Evolutionary conservation across 768 basidiomycete species (phyloP).

Genomic region (Chalciporus pseudorubinellus): DNA sequence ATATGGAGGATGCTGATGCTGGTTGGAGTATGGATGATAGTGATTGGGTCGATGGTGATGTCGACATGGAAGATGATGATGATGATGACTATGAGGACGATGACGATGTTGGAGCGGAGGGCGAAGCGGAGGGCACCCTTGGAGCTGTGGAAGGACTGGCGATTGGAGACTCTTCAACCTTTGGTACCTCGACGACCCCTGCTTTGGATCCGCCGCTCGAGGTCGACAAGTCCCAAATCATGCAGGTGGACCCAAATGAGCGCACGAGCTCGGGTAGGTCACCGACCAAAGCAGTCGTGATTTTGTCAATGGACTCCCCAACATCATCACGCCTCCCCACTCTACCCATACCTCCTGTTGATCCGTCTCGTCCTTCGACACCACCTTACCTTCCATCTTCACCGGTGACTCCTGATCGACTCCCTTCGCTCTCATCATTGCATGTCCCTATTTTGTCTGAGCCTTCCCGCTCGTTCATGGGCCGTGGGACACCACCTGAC

Average conservation of each 20-base stretch:
- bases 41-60: conserved; percentile 26
- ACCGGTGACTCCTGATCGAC: conserved; percentile 3
- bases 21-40: conserved; percentile 22
- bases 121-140: conserved; percentile 7
- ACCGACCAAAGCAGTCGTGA: not conserved
- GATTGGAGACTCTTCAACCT: conserved; percentile 3
- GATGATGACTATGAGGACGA: conserved; percentile 32
- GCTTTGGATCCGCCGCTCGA: not conserved
- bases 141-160: conserved; percentile 15
- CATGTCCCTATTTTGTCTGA: conserved; percentile 33
- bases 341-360: not conserved
- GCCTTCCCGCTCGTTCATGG: conserved; percentile 34
- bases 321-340: not conserved
- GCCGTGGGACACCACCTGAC: conserved; percentile 33
- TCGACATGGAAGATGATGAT: conserved; percentile 33
- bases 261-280: not conserved
- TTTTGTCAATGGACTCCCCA: not conserved
- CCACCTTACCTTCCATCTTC: conserved; percentile 9
- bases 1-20: conserved; percentile 17
- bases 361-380: conserved; percentile 2
- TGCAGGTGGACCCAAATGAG: conserved; percentile 6
- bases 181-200: not conserved
- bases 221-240: not conserved
- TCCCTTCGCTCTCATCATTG: conserved; percentile 29
- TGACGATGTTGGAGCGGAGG: conserved; percentile 9